A percentile compares a stretch with the other conserved stretches of the same genome.
These are phyloP conservation scores for Gnomoniopsis smithogilvyi DNA, from an alignment of 2,329 filamentous ascomycete species.

Conservation along the genomic window DNA sequence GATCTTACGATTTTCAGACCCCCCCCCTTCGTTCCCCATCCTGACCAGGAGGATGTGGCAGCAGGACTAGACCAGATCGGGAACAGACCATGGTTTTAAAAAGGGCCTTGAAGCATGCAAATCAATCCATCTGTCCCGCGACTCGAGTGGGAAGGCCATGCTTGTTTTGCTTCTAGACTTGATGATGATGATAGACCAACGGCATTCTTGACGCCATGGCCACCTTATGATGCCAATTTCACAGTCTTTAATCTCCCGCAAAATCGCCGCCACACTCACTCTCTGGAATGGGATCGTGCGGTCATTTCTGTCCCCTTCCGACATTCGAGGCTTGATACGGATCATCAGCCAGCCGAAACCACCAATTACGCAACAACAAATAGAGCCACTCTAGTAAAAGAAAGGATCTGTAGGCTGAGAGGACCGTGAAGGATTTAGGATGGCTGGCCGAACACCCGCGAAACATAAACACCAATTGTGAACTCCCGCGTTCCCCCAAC, in stretches of 20 bases:
- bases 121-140: conserved; percentile 3
- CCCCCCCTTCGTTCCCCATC: not conserved
- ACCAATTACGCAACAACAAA: not conserved
- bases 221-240: no score
- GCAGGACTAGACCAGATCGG: not conserved
- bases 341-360: not conserved
- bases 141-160: not conserved
- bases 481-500: not conserved
- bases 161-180: conserved; percentile 3
- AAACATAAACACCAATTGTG: not conserved
- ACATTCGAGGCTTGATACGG: conserved; percentile 1
- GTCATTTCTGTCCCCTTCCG: conserved; percentile 5
- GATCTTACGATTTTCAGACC: conserved; percentile 5
- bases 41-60: not conserved
- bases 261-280: not conserved
- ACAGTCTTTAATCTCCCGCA: not conserved
- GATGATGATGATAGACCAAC: not conserved
- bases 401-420: not conserved
- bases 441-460: not conserved
- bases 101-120: conserved; percentile 1
- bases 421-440: not conserved
- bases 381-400: no score
- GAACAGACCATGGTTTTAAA: conserved; percentile 1
- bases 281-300: conserved; percentile 10
- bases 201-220: not conserved